Conservation (phyloP, 345 rosid genomes). For the Populus tremula region DNA sequence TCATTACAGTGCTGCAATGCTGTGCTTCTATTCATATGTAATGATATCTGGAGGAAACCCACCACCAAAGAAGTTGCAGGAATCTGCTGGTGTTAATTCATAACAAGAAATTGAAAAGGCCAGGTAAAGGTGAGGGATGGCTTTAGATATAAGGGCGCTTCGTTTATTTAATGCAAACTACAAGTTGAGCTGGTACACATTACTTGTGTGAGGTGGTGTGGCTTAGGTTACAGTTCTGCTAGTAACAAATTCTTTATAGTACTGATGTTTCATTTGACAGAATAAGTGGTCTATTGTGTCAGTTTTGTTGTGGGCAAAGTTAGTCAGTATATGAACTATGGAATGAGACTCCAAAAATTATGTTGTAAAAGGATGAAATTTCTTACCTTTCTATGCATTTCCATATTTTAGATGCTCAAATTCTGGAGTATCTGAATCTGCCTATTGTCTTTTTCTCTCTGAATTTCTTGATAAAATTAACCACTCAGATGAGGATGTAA, state of each 20-base stretch:
- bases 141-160: neutral
- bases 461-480: neutral
- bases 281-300: neutral
- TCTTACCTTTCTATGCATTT: neutral
- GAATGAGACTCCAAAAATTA: neutral
- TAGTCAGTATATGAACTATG: neutral
- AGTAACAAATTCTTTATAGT: neutral
- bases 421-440: neutral
- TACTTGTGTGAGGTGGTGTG: neutral
- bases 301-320: neutral
- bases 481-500: neutral
- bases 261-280: neutral
- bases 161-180: neutral
- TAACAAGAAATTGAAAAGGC: constrained; percentile 1
- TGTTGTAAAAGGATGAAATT: neutral
- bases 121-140: neutral
- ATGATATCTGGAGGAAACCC: constrained; percentile 91
- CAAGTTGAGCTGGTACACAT: neutral
- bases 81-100: constrained; percentile 30
- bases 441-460: neutral
- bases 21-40: constrained; percentile 73
- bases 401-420: neutral
- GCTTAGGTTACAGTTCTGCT: neutral
- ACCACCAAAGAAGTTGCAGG: constrained; percentile 81
- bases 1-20: constrained; percentile 71